Evolutionary conservation across 768 basidiomycete genomes (phyloP), one percentile per base, ranked within the genome.

Genomic region (Xerocomus potaroensis): DNA sequence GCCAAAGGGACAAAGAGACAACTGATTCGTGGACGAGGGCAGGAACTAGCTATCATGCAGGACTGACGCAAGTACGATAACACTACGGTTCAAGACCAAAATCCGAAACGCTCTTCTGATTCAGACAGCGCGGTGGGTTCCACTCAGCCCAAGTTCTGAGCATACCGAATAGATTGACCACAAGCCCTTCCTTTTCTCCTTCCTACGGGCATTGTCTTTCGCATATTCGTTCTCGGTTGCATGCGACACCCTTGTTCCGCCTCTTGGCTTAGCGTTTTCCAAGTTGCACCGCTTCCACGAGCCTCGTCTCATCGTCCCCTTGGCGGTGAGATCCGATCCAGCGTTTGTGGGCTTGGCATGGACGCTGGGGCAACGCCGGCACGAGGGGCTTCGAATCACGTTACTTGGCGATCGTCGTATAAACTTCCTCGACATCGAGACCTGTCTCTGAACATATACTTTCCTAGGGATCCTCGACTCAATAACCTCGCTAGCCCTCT

Each of bases 111-210:
- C 24, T 16, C 32, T 26, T 8, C 21, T 18, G 22, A 6, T 31
- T 35, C 43, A 51, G 15, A 41, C 29, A 6, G 34, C 40, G 15
- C 36, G 54, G 29, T 48, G 33, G 4, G 19, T 27, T 32, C 49
- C 55, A 31, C 45, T 55, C 38, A 49, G 33, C 26, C 54, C 55
- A 12, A 64, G 48, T n/a, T 63, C 61, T 0, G 61, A 56, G 40
- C 51, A 54, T 6, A 62, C 62, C 19, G 62, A 64, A 48, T 62
- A 62, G 36, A 62, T 62, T 0, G 61, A 62, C 59, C 62, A 53
- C 8, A 51, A n/a, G 15, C 59, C 59, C 43, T 56, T 64, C 51
- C 51, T 50, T 52, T 48, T 64, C 29, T 49, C 51, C 45, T 50
- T 64, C 39, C 32, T 57, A 18, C 51, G 58, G 7, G 21, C 5